Evolutionary conservation across 164 flowering plant species (phyloP), one percentile per base, ranked within the genome.

Genomic region (Warburgia ugandensis): DNA sequence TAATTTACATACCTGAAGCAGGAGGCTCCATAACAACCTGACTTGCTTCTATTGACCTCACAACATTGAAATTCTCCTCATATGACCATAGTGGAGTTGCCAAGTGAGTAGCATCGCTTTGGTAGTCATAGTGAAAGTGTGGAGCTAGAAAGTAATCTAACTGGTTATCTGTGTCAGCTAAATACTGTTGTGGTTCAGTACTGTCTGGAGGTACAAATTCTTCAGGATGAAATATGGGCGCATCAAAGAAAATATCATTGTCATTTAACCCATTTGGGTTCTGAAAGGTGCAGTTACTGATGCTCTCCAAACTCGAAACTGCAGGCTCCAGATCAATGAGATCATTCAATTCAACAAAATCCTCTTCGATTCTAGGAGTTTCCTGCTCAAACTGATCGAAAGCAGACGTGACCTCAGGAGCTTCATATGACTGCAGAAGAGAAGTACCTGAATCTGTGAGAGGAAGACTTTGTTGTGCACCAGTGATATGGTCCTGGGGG

Each of bases 321-420:
- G 48, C 48, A 42, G 78, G 72, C 37, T 64, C 74, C 17, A 73
- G 70, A 54, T 66, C 75, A 35, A 71, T 1, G 36, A 94, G 86
- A 73, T 94, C 99, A 66, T 79, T 61, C 36, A 86, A 68, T 66
- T 94, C 96, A 45, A 89, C 52, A 64, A 78, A 92, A 63, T 76
- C 66, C 19, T 47, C 87, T 33, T 73, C 89, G 19, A 9, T 4
- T 20, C 49, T 16, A 6, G 14, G 43, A 29, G 37, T 37, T 37
- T 48, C 54, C 41, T 29, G 54, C 17, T 54, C 64, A 29, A 51
- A 35, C 33, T 20, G 38, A 20, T 59, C 39, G 22, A 61, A 52
- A 63, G 60, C 61, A 41, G 77, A 74, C 49, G 80, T 60, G 23
- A 76, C 67, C 50, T 81, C 87, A 38, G 68, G 43, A 22, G 54